Conservation (phyloP, 2,329 filamentous ascomycete species). For the Tricladium varicosporioides region DNA sequence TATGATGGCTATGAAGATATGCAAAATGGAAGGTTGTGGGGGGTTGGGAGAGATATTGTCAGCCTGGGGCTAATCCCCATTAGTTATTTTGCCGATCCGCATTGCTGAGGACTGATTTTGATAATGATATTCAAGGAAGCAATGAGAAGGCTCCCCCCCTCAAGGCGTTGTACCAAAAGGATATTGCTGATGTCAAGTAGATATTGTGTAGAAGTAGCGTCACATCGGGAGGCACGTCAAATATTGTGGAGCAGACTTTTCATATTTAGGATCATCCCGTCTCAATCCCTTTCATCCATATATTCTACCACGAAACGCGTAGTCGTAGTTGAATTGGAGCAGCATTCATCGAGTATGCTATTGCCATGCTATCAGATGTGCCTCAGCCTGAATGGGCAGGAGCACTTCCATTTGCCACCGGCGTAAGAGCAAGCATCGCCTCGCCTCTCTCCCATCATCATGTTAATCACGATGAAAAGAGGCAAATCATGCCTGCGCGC, state of each 20-base stretch:
- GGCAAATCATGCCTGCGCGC: slow-evolving; percentile 19
- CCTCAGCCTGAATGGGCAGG: slow-evolving; percentile 35
- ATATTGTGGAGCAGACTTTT: slow-evolving; percentile 18
- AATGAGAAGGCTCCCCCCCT: too few species aligned
- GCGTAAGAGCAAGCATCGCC: slow-evolving; percentile 28
- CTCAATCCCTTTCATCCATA: not conserved
- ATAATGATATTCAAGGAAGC: too few species aligned
- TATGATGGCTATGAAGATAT: too few species aligned
- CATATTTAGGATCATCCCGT: slow-evolving; percentile 15
- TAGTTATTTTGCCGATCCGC: too few species aligned
- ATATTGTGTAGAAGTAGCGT: not conserved
- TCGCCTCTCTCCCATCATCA: slow-evolving; percentile 14
- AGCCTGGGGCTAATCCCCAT: too few species aligned
- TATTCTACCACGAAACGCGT: slow-evolving; percentile 18
- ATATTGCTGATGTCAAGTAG: too few species aligned
- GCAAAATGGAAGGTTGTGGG: too few species aligned
- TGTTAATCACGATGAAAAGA: slow-evolving; percentile 12
- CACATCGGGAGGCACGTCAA: not conserved
- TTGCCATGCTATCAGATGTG: slow-evolving; percentile 18
- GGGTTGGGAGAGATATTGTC: too few species aligned
- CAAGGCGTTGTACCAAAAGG: too few species aligned
- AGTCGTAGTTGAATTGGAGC: slow-evolving; percentile 5
- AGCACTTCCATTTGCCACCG: slow-evolving; percentile 39
- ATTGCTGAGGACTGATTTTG: too few species aligned
- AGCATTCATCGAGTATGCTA: not conserved